Evolutionary conservation across 148 eudicot species (phyloP).

Genomic region (Rhododendron molle): DNA sequence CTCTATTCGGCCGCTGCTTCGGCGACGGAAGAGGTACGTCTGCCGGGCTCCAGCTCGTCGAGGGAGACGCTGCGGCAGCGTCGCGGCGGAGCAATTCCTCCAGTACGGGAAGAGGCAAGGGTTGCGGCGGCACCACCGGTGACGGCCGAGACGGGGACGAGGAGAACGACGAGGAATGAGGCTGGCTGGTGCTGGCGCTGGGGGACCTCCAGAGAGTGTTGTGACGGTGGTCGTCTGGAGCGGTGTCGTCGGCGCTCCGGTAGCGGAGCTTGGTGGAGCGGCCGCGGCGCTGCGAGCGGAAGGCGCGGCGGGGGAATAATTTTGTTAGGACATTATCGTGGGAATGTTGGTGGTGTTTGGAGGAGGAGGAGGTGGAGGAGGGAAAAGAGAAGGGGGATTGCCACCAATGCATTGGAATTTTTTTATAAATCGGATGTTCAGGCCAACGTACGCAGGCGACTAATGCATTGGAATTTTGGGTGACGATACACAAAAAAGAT

Average conservation of each 20-base stretch:
- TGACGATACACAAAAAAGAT: neutral
- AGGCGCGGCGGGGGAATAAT: neutral
- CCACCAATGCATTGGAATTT: constrained; percentile 44
- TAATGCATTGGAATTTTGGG: constrained; percentile 32
- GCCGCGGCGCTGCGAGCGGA: constrained; percentile 18
- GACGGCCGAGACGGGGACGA: neutral
- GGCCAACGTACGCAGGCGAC: constrained; percentile 17
- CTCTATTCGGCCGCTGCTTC: neutral
- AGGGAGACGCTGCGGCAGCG: neutral
- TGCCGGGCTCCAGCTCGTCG: neutral
- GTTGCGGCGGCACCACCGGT: constrained; percentile 30
- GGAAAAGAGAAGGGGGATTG: constrained; percentile 23
- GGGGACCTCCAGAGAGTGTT: neutral
- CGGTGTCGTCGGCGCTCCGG: constrained; percentile 26
- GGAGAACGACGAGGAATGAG: neutral
- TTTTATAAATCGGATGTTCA: neutral
- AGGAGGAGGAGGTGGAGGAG: constrained; percentile 15
- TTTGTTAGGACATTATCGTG: neutral
- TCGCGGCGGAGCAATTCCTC: constrained; percentile 13
- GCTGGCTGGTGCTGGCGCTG: neutral
- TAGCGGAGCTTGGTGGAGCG: constrained; percentile 41
- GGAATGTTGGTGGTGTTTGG: constrained; percentile 10
- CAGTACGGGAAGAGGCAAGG: constrained; percentile 59
- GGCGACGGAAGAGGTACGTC: constrained; percentile 47
- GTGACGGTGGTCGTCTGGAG: neutral